Evolutionary conservation across 73 alveolate genomes (phyloP).

Genomic region (Effrenium voratum): DNA sequence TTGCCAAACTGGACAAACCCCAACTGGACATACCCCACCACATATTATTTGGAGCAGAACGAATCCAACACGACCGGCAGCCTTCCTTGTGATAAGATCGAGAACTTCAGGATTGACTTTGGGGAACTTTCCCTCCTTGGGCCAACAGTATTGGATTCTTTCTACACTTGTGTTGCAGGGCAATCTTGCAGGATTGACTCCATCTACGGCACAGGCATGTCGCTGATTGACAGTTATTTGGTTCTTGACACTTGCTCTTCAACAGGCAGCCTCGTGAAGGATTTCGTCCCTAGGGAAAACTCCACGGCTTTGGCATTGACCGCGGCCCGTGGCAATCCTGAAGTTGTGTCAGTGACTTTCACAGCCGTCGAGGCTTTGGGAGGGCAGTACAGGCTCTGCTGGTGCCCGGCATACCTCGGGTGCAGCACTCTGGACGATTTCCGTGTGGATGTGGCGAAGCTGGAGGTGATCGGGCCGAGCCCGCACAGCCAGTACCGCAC

Average conservation of each 20-base stretch:
- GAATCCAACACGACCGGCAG: not conserved
- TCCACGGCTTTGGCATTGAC: not conserved
- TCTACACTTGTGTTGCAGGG: not conserved
- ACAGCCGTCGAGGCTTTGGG: not conserved
- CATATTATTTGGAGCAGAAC: not conserved
- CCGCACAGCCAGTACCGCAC: slow-evolving; percentile 12
- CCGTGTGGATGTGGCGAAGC: slow-evolving; percentile 20
- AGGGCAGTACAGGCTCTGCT: slow-evolving; percentile 25
- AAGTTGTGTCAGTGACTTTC: not conserved
- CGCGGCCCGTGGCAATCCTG: not conserved
- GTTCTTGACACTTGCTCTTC: not conserved
- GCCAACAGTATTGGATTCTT: not conserved
- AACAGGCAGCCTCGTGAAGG: not conserved
- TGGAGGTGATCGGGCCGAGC: not conserved
- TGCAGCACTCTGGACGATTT: slow-evolving; percentile 21
- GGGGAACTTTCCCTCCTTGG: not conserved
- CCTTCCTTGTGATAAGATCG: not conserved
- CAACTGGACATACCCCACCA: too few relatives aligned
- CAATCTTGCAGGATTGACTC: not conserved
- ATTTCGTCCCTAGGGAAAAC: not conserved
- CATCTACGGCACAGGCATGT: not conserved
- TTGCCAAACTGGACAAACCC: too few relatives aligned
- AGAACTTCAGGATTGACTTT: not conserved
- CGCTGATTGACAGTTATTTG: not conserved
- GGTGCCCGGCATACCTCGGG: slow-evolving; percentile 14